Evolutionary conservation across 148 eudicot species (phyloP).

Genomic region (Arctostaphylos glauca): DNA sequence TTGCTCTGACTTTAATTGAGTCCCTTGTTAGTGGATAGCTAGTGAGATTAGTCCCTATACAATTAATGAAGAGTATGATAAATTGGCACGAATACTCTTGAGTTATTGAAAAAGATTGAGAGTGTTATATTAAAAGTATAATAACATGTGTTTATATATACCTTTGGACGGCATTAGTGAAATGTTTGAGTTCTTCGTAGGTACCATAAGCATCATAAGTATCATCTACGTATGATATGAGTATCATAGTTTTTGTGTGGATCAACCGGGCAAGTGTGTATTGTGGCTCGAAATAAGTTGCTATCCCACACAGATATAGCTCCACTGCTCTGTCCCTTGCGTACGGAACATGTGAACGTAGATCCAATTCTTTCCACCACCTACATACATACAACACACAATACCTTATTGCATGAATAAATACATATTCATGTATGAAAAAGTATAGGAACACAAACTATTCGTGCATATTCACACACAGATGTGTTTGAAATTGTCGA

Average conservation of each 20-base stretch:
- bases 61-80: too few species aligned
- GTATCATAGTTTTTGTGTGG: background rate
- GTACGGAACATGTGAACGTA: background rate
- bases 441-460: slow-evolving; percentile 16
- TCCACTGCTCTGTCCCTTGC: slow-evolving; percentile 28
- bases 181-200: slow-evolving; percentile 17
- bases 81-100: background rate
- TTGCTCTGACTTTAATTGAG: too few species aligned
- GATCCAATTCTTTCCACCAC: slow-evolving; percentile 39
- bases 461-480: slow-evolving; percentile 33
- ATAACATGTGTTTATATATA: too few species aligned
- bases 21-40: too few species aligned
- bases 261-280: slow-evolving; percentile 9
- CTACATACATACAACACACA: background rate
- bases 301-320: slow-evolving; percentile 17
- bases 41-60: too few species aligned
- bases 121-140: background rate
- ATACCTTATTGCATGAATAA: slow-evolving; percentile 10
- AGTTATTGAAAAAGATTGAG: background rate
- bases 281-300: slow-evolving; percentile 22
- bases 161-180: too few species aligned
- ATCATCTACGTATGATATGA: slow-evolving; percentile 20
- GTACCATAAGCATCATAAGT: slow-evolving; percentile 26
- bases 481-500: too few species aligned
- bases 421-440: too few species aligned